Conservation (phyloP, 1,284 basidiomycete species). For the Tranzscheliella williamsii region DNA sequence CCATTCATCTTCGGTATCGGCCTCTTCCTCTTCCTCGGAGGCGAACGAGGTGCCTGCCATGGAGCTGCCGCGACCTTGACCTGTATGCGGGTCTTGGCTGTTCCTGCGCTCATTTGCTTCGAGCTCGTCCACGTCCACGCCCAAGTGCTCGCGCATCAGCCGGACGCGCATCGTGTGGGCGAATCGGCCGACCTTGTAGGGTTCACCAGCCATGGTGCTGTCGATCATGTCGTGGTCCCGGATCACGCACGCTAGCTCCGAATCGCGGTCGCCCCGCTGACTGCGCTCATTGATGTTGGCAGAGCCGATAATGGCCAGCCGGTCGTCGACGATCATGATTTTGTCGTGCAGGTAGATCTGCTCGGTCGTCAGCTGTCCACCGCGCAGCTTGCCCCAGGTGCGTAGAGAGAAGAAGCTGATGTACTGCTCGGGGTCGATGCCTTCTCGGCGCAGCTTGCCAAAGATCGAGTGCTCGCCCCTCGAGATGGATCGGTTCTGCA, state of each 20-base stretch:
- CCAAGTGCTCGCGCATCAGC: conserved; percentile 94
- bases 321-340: conserved; percentile 91
- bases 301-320: conserved; percentile 95
- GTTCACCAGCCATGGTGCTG: conserved; percentile 89
- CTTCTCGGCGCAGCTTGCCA: conserved; percentile 79
- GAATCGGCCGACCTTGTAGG: conserved; percentile 94
- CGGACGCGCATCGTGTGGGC: conserved; percentile 90
- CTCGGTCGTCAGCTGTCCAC: conserved; percentile 84
- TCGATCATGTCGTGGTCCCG: conserved; percentile 93
- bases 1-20: conserved; percentile 68
- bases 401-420: conserved; percentile 89
- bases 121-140: conserved; percentile 88
- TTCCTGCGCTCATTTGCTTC: conserved; percentile 61
- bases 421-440: conserved; percentile 84
- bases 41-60: conserved; percentile 1
- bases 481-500: conserved; percentile 78
- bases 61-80: conserved; percentile 1
- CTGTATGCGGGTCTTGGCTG: conserved; percentile 1
- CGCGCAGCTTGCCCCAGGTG: conserved; percentile 88
- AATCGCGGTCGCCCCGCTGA: conserved; percentile 92
- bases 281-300: conserved; percentile 99
- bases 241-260: conserved; percentile 88
- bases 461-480: conserved; percentile 93
- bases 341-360: conserved; percentile 65
- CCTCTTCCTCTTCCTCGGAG: conserved; percentile 15